phyloP scores from a whole-genome alignment of 2,329 filamentous ascomycete genomes.

The Juglanconis oblonga region DNA sequence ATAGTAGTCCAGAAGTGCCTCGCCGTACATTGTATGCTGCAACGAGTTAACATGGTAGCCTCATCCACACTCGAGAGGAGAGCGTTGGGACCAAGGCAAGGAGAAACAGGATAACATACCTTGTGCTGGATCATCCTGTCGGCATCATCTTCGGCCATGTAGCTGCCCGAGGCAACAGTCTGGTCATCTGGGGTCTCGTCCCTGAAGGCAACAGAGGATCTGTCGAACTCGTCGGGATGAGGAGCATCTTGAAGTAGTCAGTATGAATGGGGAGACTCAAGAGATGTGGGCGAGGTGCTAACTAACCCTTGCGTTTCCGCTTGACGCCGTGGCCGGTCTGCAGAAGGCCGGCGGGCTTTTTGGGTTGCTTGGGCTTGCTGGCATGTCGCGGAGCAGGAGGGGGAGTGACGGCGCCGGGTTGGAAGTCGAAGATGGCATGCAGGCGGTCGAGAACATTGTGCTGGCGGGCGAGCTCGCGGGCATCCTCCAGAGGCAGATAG shows the following conservation, averaged over 20 bases:
- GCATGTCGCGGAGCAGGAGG: conserved; percentile 92
- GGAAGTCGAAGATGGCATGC: conserved; percentile 83
- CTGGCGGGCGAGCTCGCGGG: conserved; percentile 76
- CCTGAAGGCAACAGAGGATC: conserved; percentile 15
- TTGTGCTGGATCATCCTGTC: conserved; percentile 58
- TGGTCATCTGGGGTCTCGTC: conserved; percentile 81
- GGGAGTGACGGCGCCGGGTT: conserved; percentile 79
- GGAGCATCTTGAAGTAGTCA: conserved; percentile 30
- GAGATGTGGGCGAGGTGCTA: conserved; percentile 7
- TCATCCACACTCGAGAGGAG: not conserved
- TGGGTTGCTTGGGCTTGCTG: conserved; percentile 77
- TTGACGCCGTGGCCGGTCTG: conserved; percentile 10
- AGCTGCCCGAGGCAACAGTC: conserved; percentile 79
- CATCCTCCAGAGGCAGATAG: conserved; percentile 87
- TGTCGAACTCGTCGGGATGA: conserved; percentile 63
- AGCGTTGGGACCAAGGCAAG: not conserved
- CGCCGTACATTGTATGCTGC: conserved; percentile 86
- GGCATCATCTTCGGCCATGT: conserved; percentile 77
- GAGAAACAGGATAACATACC: conserved; percentile 1
- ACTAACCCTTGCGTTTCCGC: conserved; percentile 12
- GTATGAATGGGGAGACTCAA: conserved; percentile 21
- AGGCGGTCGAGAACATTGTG: conserved; percentile 85
- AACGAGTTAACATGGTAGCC: conserved; percentile 53
- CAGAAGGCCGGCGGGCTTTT: conserved; percentile 51
- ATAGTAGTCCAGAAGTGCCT: conserved; percentile 94